Percentiles rank a stretch among this genome's conserved stretches.
phyloP scores from a whole-genome alignment of 2,329 filamentous ascomycete species.

The Colletotrichum liaoningense region DNA sequence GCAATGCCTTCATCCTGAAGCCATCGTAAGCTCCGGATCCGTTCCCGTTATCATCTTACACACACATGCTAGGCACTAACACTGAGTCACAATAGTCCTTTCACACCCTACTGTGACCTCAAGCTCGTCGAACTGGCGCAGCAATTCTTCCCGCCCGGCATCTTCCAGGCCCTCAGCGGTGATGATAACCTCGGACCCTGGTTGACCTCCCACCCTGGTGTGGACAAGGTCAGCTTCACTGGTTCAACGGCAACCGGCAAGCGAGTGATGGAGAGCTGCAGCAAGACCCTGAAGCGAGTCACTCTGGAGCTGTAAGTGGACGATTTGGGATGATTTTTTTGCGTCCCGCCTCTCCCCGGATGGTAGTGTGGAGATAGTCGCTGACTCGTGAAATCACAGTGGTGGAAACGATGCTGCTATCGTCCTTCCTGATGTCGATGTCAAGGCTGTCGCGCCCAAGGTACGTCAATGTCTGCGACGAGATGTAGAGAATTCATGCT shows the following conservation, averaged over 20 bases:
- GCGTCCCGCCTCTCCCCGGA: conserved; percentile 23
- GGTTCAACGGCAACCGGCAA: conserved; percentile 71
- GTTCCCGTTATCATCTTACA: neutral
- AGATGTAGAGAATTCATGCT: neutral
- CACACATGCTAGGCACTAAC: conserved; percentile 34
- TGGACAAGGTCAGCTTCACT: conserved; percentile 74
- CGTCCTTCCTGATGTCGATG: conserved; percentile 67
- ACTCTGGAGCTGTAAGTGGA: conserved; percentile 63
- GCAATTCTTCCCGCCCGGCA: conserved; percentile 69
- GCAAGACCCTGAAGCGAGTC: conserved; percentile 69
- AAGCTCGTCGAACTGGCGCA: conserved; percentile 70
- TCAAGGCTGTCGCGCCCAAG: conserved; percentile 49
- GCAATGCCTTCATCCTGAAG: conserved; percentile 68
- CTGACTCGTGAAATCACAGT: conserved; percentile 22
- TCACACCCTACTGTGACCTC: conserved; percentile 67
- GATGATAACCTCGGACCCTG: conserved; percentile 70
- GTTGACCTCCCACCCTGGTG: conserved; percentile 68
- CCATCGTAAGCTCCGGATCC: conserved; percentile 50
- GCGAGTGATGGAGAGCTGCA: conserved; percentile 67
- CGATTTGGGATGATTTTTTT: neutral
- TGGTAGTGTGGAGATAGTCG: neutral
- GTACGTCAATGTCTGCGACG: conserved; percentile 44
- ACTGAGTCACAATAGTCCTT: conserved; percentile 47
- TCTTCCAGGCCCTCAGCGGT: conserved; percentile 71
- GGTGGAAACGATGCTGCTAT: conserved; percentile 73